phyloP scores from a whole-genome alignment of 805 yeast species.

The Metschnikowia baotianmanensis region DNA sequence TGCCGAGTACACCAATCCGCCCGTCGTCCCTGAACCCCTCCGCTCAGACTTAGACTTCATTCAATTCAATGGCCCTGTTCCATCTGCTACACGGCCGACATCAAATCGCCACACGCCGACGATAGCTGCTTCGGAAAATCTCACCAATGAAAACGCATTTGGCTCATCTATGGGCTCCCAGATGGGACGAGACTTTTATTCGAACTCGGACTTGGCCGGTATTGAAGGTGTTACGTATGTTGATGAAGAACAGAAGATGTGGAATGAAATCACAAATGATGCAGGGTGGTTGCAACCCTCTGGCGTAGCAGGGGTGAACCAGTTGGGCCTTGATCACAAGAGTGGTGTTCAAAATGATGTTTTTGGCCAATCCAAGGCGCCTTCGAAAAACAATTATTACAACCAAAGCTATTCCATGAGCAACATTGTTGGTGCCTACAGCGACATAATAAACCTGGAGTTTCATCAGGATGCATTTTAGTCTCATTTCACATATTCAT shows the following conservation, averaged over 20 bases:
- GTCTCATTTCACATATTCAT: not conserved
- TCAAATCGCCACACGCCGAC: conserved; percentile 21
- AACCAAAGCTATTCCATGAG: conserved; percentile 13
- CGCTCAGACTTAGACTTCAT: conserved; percentile 25
- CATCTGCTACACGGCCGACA: conserved; percentile 18
- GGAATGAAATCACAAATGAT: conserved; percentile 77
- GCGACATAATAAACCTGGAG: conserved; percentile 39
- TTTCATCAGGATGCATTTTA: conserved; percentile 7
- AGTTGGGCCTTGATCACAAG: conserved; percentile 7
- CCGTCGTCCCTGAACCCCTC: conserved; percentile 19
- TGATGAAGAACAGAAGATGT: conserved; percentile 50
- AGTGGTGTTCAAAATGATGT: conserved; percentile 3
- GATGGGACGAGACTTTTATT: conserved; percentile 29
- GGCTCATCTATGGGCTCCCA: conserved; percentile 2
- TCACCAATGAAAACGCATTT: conserved; percentile 18
- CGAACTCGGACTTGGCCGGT: conserved; percentile 38
- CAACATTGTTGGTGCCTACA: conserved; percentile 29
- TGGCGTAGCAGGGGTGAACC: conserved; percentile 9
- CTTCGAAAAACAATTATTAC: conserved; percentile 1
- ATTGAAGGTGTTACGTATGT: conserved; percentile 43
- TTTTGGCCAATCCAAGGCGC: conserved; percentile 1
- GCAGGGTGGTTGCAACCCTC: conserved; percentile 63
- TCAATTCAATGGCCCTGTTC: conserved; percentile 23
- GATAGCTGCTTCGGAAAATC: conserved; percentile 20
- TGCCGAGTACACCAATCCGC: conserved; percentile 11